Evolutionary conservation across 495 filamentous ascomycete genomes (phyloP), one percentile per base, ranked within the genome.

Genomic region (Podospora didyma): DNA sequence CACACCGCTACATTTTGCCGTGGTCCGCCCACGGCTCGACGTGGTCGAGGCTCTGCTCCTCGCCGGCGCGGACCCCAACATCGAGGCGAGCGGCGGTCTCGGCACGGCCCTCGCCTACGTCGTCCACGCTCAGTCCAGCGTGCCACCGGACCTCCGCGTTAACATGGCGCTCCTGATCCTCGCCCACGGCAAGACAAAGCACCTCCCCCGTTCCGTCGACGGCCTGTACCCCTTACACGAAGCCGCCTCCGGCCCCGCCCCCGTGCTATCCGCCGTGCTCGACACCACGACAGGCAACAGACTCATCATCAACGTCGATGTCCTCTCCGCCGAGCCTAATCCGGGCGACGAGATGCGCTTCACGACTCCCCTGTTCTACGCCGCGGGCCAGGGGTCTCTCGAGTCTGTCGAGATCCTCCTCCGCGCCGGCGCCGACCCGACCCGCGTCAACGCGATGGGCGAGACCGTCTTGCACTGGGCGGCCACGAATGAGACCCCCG

Each of bases 391-490:
- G 37, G 16, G 47, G 23, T n/a, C 21, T 5, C 19, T 14, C 7
- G 7, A 6, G 1, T 3, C 45, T 7, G 37, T 57, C 12, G 22
- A 35, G 3, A 19, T 19, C 20, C 54, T 57, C 7, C 54, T 57
- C 10, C 20, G 0, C 1, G 11, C 35, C n/a, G 54, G 54, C 3
- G 54, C 54, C 4, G 48, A 57, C 14, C 23, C 37, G n/a, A 12
- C 7, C n/a, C 10, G 24, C 14, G 39, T 22, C 11, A 57, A 57
- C 12, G 23, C 21, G 4, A 16, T 57, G 2, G 48, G 48, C 4
- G 54, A 57, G 41, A 51, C 48, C 19, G 28, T 19, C 22, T 47
- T 57, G 47, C 48, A 57, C 20, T 57, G 54, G 54, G 54, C 54
- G 24, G 54, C 35, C 6, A 22, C 39, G 1, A 51, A 46, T 12